Conservation (phyloP, 257 asterid species). For the Plantago ovata region DNA sequence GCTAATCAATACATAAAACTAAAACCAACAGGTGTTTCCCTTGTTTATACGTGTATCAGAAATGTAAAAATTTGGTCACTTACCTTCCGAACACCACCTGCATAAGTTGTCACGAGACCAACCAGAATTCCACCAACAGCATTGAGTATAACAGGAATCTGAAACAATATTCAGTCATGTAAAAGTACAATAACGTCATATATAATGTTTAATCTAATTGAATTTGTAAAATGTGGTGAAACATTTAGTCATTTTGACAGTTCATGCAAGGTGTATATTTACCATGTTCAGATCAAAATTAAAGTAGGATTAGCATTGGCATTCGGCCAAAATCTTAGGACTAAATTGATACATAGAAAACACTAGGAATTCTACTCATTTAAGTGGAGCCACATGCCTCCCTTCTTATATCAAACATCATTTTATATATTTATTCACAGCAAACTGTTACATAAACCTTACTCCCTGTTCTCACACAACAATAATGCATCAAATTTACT, state of each 20-base stretch:
- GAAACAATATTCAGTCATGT: conserved; percentile 28
- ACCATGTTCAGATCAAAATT: neutral
- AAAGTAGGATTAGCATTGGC: too few species aligned
- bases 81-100: conserved; percentile 96
- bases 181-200: conserved; percentile 11
- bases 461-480: too few species aligned
- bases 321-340: too few species aligned
- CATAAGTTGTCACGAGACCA: conserved; percentile 92
- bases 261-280: conserved; percentile 1
- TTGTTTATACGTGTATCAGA: neutral
- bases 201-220: conserved; percentile 1
- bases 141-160: conserved; percentile 84
- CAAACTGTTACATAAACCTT: too few species aligned
- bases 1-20: neutral
- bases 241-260: conserved; percentile 11
- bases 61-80: conserved; percentile 7
- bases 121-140: conserved; percentile 97
- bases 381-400: too few species aligned
- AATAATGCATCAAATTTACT: too few species aligned
- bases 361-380: too few species aligned
- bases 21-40: conserved; percentile 12
- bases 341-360: too few species aligned
- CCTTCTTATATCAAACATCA: too few species aligned
- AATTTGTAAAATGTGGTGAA: neutral
- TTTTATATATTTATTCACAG: too few species aligned